Conservation (phyloP, 1,284 basidiomycete species). For the Sanguinoderma infundibulare region DNA sequence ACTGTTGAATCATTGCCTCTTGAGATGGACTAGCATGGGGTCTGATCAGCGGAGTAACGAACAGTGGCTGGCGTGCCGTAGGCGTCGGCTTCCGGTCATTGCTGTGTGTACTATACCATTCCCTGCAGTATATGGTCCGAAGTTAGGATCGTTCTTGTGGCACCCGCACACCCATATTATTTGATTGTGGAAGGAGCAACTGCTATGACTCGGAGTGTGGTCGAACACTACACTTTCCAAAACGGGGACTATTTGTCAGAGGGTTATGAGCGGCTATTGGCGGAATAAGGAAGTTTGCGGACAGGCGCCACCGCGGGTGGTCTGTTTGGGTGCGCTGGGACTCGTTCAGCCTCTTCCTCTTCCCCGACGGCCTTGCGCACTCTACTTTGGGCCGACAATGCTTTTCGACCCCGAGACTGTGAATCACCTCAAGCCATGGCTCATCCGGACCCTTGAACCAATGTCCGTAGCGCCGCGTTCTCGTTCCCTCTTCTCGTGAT, state of each 20-base stretch:
- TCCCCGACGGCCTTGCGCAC: conserved; percentile 4
- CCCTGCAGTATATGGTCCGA: too few species aligned
- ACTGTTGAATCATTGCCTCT: neutral
- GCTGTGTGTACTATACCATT: too few species aligned
- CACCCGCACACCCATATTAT: too few species aligned
- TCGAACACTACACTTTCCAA: conserved; percentile 21
- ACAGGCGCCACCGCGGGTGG: neutral
- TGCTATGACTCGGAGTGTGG: too few species aligned
- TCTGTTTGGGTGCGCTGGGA: conserved; percentile 9
- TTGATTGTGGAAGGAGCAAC: too few species aligned
- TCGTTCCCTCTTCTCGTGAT: conserved; percentile 10
- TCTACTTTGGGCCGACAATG: conserved; percentile 44
- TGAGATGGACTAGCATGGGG: too few species aligned
- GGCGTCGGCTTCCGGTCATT: neutral
- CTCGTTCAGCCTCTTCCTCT: conserved; percentile 12
- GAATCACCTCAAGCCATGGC: conserved; percentile 80
- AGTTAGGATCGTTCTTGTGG: too few species aligned
- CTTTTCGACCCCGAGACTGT: conserved; percentile 66
- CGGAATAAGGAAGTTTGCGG: conserved; percentile 25
- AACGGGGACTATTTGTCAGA: conserved; percentile 17
- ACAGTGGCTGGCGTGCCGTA: neutral
- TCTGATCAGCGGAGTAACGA: neutral
- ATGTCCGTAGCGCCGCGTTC: conserved; percentile 57
- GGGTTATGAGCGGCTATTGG: neutral
- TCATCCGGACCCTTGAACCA: conserved; percentile 83